Conservation (phyloP, 768 basidiomycete genomes). For the Daedaleopsis sinensis region DNA sequence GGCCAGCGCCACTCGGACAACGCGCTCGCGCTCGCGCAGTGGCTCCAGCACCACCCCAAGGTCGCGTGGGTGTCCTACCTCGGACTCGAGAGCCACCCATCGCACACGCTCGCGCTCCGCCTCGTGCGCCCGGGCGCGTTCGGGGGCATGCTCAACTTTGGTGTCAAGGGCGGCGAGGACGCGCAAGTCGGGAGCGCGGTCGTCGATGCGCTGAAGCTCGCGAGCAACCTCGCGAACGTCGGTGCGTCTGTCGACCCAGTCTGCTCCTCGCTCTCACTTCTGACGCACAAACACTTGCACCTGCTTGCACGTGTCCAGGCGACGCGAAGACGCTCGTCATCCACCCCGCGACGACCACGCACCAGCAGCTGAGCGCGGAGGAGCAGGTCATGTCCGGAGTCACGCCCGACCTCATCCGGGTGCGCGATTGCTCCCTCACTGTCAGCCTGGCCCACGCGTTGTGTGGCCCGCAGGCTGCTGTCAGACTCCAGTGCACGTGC, state of each 20-base stretch:
- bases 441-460: no score
- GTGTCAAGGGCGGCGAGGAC: constrained; percentile 59
- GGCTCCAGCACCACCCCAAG: constrained; percentile 64
- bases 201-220: constrained; percentile 73
- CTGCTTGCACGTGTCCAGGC: no score
- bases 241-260: constrained; percentile 45
- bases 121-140: constrained; percentile 56
- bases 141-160: constrained; percentile 84
- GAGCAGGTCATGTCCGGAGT: constrained; percentile 73
- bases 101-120: constrained; percentile 59
- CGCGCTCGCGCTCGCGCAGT: constrained; percentile 69
- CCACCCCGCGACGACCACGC: constrained; percentile 78
- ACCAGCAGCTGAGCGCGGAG: constrained; percentile 64
- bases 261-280: no score
- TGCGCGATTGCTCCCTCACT: constrained; percentile 37
- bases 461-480: background rate
- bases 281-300: no score
- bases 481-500: background rate
- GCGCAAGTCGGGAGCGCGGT: constrained; percentile 53
- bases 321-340: constrained; percentile 82
- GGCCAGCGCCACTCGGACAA: constrained; percentile 74
- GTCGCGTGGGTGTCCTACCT: constrained; percentile 83
- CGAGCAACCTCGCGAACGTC: constrained; percentile 79
- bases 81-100: constrained; percentile 65
- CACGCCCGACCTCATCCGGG: constrained; percentile 75